Base-by-base conservation (phyloP, 495 filamentous ascomycete genomes). In the Xylaria cubensis region DNA sequence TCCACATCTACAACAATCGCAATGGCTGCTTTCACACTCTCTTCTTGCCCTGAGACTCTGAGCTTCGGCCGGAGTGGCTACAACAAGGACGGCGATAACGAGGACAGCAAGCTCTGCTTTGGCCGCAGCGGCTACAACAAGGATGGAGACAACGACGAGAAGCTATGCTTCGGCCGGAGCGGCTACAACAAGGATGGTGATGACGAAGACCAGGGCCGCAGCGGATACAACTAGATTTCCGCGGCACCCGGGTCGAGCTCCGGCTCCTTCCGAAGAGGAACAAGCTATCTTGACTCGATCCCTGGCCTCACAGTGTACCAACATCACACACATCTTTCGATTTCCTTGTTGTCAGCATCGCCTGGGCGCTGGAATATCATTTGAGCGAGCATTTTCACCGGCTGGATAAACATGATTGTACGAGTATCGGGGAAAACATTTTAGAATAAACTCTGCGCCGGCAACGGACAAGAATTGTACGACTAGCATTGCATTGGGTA, bases 1-100 rank as follows among this genome's bases (percentile, higher is more conserved):
- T n/a, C 32, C 24, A 50, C 51, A 67, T 46, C 56, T 34, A 56
- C 41, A 44, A 73, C 64, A 53, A 41, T 73, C 64, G 41, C 71
- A 73, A 73, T 73, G 71, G 71, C 71, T 39, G 64, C 26, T 46
- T 68, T 62, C 19, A 9, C 55, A 34, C 48, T 72, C 42, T 61
- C 70, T 29, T 68, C 71, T 61, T 62, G 53, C 70, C 41, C 70
- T 29, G 39, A 66, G 63, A 46, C 63, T 29, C 19, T 67, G 29
- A 80, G 77, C 74, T 72, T 86, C 81, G 88, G 84, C 76, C 88
- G 88, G 74, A 88, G 89, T 73, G 90, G 84, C 71, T 89, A 87
- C 78, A 87, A 87, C 79, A 77, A 76, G 71, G 78, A 77, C 67
- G 74, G 76, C 17, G 79, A 80, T 59, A 77, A 78, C 42, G 79